A percentile compares a stretch with the other conserved stretches of the same genome.
Conservation (phyloP, 2,329 filamentous ascomycete species). For the Xylaria sp. region DNA sequence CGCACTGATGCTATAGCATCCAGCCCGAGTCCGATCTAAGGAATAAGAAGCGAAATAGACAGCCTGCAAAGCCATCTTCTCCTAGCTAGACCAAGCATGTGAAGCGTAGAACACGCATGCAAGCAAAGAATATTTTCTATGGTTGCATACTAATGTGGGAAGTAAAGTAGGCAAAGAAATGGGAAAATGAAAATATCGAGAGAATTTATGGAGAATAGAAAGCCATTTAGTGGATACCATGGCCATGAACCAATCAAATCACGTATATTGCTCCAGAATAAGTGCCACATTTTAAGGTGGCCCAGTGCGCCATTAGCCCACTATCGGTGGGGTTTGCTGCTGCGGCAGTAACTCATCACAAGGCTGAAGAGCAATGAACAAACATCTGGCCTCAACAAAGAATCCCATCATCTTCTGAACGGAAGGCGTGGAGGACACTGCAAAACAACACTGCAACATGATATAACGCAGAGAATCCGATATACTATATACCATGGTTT, state of each 20-base stretch:
- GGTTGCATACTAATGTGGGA: not conserved
- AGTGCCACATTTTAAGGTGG: conserved; percentile 1
- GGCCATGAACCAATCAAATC: conserved; percentile 26
- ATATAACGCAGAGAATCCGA: conserved; percentile 1
- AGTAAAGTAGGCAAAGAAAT: conserved; percentile 5
- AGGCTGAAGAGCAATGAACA: not conserved
- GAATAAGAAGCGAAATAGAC: not conserved
- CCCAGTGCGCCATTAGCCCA: conserved; percentile 6
- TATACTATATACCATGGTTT: conserved; percentile 47
- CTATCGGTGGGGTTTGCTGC: conserved; percentile 12
- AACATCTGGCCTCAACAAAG: conserved; percentile 24
- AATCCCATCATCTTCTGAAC: not conserved
- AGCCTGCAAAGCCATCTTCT: conserved; percentile 3
- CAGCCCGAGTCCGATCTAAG: conserved; percentile 1
- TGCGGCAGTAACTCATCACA: not conserved
- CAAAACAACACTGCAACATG: not conserved
- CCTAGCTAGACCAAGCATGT: conserved; percentile 2
- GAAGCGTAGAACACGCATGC: not conserved
- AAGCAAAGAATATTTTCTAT: not conserved
- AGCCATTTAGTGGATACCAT: conserved; percentile 15
- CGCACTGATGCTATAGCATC: conserved; percentile 7
- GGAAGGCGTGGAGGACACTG: not conserved
- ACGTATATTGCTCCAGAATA: not conserved
- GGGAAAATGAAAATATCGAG: not conserved
- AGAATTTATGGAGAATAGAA: conserved; percentile 33